Percentiles rank a stretch among this genome's conserved stretches.
Conservation (phyloP, 805 yeast species). For the Ogataea populi-albae region DNA sequence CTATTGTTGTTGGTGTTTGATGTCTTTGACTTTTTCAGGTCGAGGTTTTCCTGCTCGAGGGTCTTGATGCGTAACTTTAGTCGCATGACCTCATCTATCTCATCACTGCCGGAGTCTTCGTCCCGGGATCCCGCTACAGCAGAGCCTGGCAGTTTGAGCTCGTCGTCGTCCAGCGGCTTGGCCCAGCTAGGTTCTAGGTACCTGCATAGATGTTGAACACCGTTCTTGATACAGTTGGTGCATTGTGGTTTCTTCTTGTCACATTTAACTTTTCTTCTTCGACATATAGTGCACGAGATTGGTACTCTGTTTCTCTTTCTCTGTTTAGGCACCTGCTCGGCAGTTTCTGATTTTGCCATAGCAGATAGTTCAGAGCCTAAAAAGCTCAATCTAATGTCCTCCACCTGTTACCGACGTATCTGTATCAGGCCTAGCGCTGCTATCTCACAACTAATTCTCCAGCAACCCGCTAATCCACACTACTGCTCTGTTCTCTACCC, state of each 20-base stretch:
- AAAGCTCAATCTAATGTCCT: too few relatives aligned
- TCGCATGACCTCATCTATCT: slow-evolving; percentile 22
- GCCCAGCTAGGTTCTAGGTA: slow-evolving; percentile 64
- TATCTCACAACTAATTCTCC: too few relatives aligned
- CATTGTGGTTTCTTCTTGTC: slow-evolving; percentile 52
- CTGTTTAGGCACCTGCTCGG: slow-evolving; percentile 20
- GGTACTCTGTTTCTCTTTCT: slow-evolving; percentile 39
- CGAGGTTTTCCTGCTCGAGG: slow-evolving; percentile 28
- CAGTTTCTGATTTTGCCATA: slow-evolving; percentile 15
- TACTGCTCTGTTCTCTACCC: too few relatives aligned
- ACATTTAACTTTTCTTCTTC: slow-evolving; percentile 40
- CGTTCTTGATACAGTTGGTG: slow-evolving; percentile 53
- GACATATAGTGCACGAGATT: slow-evolving; percentile 38
- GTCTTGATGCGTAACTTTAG: slow-evolving; percentile 26
- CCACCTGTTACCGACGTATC: too few relatives aligned
- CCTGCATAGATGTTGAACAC: slow-evolving; percentile 56
- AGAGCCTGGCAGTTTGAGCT: slow-evolving; percentile 25
- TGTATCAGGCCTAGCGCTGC: too few relatives aligned
- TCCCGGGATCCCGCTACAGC: slow-evolving; percentile 9
- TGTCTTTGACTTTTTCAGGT: slow-evolving; percentile 15
- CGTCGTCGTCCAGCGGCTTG: slow-evolving; percentile 37
- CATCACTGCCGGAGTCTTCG: slow-evolving; percentile 9
- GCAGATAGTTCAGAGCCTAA: too few relatives aligned
- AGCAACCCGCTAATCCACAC: too few relatives aligned
- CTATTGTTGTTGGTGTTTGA: slow-evolving; percentile 2